These are phyloP conservation scores for Uronychia setigera DNA, from an alignment of 73 alveolate genomes.

Conservation along the genomic window DNA sequence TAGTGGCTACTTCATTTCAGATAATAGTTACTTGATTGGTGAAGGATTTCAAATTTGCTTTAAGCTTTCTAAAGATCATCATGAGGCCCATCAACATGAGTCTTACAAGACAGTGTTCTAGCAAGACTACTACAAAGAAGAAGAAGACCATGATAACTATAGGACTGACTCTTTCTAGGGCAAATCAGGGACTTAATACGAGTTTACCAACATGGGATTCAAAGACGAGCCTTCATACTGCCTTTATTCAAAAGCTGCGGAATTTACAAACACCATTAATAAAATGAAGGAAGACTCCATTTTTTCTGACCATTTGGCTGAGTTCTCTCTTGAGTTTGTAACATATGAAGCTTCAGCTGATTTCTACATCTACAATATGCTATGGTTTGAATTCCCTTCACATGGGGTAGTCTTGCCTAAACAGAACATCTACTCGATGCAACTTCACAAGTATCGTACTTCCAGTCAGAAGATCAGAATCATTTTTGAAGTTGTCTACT, in stretches of 20 bases:
- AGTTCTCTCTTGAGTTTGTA: constrained; percentile 42
- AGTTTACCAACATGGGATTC: constrained; percentile 9
- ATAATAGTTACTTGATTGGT: constrained; percentile 43
- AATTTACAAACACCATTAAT: not conserved
- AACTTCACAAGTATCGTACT: constrained; percentile 29
- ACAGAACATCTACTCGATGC: constrained; percentile 34
- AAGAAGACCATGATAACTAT: not conserved
- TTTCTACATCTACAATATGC: constrained; percentile 33
- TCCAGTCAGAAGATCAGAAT: constrained; percentile 43
- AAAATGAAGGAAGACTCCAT: constrained; percentile 22
- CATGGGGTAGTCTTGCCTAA: constrained; percentile 44
- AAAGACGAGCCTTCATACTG: constrained; percentile 9
- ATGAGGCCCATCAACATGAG: not conserved
- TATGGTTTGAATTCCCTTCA: constrained; percentile 10
- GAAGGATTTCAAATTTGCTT: constrained; percentile 35
- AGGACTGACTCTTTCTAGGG: constrained; percentile 18
- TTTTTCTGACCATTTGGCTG: constrained; percentile 26
- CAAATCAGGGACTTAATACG: not conserved
- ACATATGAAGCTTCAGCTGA: constrained; percentile 47
- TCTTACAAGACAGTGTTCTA: not conserved
- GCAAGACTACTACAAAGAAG: constrained; percentile 20
- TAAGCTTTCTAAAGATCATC: constrained; percentile 18
- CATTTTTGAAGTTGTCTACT: constrained; percentile 50
- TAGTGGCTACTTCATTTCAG: constrained; percentile 36
- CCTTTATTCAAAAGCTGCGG: not conserved